Base-by-base conservation (phyloP, 768 basidiomycete genomes). In the Termitomyces sp. region DNA sequence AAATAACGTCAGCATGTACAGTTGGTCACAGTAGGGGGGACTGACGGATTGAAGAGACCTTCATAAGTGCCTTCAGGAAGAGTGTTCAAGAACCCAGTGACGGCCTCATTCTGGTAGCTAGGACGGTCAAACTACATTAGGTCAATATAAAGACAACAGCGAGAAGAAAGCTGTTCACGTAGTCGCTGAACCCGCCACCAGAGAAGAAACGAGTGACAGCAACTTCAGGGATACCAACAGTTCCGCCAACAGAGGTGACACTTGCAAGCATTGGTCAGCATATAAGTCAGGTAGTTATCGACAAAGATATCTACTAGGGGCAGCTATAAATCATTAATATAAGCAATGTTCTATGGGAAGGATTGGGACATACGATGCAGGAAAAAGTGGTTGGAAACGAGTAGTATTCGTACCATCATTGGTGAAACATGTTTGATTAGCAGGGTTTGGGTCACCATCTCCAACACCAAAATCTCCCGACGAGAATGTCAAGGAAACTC, bases 381-480 rank as follows among this genome's bases (percentile, higher is more conserved):
- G 88, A 73, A 90, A 90, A 9, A 51, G 49, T 0, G 82, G 79
- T 10, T 78, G 59, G 71, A 90, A 90, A 35, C 68, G 60, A 5
- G 79, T 80, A 14, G 51, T 63, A 60, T 84, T 85, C 14, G 57
- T 65, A 5, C 81, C 85, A 58, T 83, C 76, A 60, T 88, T 88
- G 1, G 82, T 76, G 52, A 73, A 65, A 62, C 88, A 90, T 35
- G 64, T 30, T 51, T 82, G 78, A 6, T 73, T 80, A 0, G 70
- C 68, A 17, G 83, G 82, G 63, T 86, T 55, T 0, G 77, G 45
- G 79, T 68, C 37, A 22, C 78, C 76, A 63, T 84, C 87, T 3
- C 88, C 87, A n/a, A 88, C 88, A 19, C 88, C 88, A 17, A 64
- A 65, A 58, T 90, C 87, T 22, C 87, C 87, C 21, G 84, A 85